phyloP scores from a whole-genome alignment of 1,284 basidiomycete genomes.

The Cutaneotrichosporon sp. region DNA sequence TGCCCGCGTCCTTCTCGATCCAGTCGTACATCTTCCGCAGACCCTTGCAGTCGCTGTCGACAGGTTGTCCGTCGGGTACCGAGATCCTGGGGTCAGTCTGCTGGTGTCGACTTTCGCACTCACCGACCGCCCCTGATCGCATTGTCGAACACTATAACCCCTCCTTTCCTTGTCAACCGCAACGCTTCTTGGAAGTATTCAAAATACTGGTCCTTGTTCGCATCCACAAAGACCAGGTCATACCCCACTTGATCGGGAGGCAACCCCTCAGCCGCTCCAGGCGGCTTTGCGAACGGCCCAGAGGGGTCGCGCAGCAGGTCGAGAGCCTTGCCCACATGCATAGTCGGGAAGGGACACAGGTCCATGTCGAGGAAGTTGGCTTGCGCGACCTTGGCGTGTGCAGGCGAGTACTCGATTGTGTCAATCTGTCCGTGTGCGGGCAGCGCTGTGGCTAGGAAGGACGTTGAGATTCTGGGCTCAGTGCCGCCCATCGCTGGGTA shows the following conservation, averaged over 20 bases:
- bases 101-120: constrained; percentile 7
- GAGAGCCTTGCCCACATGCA: constrained; percentile 34
- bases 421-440: constrained; percentile 39
- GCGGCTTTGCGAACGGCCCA: constrained; percentile 20
- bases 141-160: constrained; percentile 39
- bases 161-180: constrained; percentile 34
- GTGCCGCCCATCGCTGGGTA: no score
- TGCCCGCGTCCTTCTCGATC: constrained; percentile 38
- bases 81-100: constrained; percentile 6
- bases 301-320: constrained; percentile 26
- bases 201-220: constrained; percentile 34
- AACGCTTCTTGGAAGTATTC: constrained; percentile 37
- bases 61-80: constrained; percentile 20
- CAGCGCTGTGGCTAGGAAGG: constrained; percentile 33
- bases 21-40: constrained; percentile 41
- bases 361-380: constrained; percentile 38
- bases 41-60: constrained; percentile 23
- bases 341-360: constrained; percentile 39
- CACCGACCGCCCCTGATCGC: constrained; percentile 36
- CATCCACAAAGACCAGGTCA: constrained; percentile 44
- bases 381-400: constrained; percentile 34
- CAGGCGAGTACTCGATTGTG: constrained; percentile 34
- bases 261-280: constrained; percentile 22
- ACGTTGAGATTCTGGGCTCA: constrained; percentile 23
- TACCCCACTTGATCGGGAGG: constrained; percentile 25